Base-by-base conservation (phyloP, 2,329 filamentous ascomycete species). In the Venturia aucupariae region DNA sequence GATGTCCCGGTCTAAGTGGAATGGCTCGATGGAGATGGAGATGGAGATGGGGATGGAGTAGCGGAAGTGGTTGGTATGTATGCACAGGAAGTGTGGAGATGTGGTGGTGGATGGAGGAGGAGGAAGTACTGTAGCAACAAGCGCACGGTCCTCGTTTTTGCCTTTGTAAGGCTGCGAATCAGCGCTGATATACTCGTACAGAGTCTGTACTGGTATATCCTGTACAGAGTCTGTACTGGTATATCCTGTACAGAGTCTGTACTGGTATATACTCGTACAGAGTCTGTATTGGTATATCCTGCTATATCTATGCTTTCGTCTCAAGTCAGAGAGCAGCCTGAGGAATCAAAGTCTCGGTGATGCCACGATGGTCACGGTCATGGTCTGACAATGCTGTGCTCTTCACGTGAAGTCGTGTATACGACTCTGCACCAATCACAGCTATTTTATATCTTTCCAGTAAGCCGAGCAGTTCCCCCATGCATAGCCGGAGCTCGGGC, bases 401-500 rank as follows among this genome's bases (percentile, higher is more conserved):
- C 48, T 57, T 57, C 51, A 57, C 51, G 51, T 57, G 51, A 57
- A 57, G 15, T 57, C 51, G 51, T 57, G 48, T 55, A 19, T 19
- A 55, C 11, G 13, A 11, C 51, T 57, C 15, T 22, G 15, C 30
- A 10, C 51, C 51, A 57, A 57, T 57, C 51, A 57, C 15, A 4
- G 30, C n/a, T 24, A 19, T 22, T 4, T 22, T 4, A 48, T 48
- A 48, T 35, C 22, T 22, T 13, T 1, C 15, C n/a, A 30, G 46
- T 57, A 57, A 57, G 51, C 51, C 51, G 51, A 57, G 51, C 51
- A 19, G 13, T 57, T 57, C 15, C 44, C 30, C 51, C 51, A 32
- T 57, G 51, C 8, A 57, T 57, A 57, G 27, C 51, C 51, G 51
- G 27, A 35, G 51, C 24, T 54, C 24, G 48, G 48, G 24, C 48